Base-by-base conservation (phyloP, 2,329 filamentous ascomycete genomes). In the Malbranchea zuffiana region DNA sequence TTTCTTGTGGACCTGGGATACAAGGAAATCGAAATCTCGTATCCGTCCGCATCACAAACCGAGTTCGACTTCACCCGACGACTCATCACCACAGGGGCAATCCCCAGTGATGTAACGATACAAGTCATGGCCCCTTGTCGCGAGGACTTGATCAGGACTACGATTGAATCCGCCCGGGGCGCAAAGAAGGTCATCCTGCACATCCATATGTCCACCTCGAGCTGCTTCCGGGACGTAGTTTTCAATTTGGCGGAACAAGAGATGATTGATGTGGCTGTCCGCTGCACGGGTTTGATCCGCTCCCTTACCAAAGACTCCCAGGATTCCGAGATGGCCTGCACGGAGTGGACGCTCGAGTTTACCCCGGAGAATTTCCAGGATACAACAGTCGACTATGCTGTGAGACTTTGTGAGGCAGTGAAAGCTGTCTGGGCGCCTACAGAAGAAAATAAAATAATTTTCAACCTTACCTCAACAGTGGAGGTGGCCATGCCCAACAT, bases 1-100 rank as follows among this genome's bases (percentile, higher is more conserved):
- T 50, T 47, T 47, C 44, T 51, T n/a, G 43, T 49, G 17, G 43
- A 41, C 21, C 41, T 52, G 31, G 50, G 50, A 20, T 53, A 45
- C 38, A 53, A 51, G 36, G 50, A 53, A 30, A 52, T 53, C 31
- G 50, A 53, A 23, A 46, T 53, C 11, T 52, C 50, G 11, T 53
- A 48, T 34, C 50, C 50, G 11, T 47, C 46, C n/a, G 47, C 50
- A 17, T 50, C 48, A 4, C 35, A 51, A 33, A 52, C 48, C 19
- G 50, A 53, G 24, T 53, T 45, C 32, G 44, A 46, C 5, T 53
- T 53, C 37, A 53, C 50, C 12, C 38, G 44, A 16, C 28, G 32
- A 24, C 15, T 47, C n/a, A 37, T 46, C 13, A 33, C 42, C 11
- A 32, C 48, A 17, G 23, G 23, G 7, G 23, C 23, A 7, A n/a